Conservation (phyloP, 805 yeast genomes). For the Huiozyma naganishii region DNA sequence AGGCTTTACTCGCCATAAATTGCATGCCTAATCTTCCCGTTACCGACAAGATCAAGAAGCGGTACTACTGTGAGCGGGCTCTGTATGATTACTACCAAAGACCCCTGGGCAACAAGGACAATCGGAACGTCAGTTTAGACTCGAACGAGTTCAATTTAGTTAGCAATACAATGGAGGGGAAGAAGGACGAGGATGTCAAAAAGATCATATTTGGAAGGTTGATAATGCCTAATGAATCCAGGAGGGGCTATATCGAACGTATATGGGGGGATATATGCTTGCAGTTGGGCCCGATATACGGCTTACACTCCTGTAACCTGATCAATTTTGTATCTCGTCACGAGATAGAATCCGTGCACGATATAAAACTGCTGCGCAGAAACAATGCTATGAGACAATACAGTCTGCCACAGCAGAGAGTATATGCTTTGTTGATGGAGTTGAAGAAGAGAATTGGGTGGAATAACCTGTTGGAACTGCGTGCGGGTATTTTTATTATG, state of each 20-base stretch:
- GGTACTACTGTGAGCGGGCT: conserved; percentile 8
- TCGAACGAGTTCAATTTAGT: conserved; percentile 20
- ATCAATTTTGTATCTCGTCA: conserved; percentile 23
- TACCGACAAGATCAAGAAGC: conserved; percentile 16
- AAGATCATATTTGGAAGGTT: conserved; percentile 22
- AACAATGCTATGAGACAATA: conserved; percentile 21
- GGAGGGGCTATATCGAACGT: conserved; percentile 14
- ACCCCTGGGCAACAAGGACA: conserved; percentile 14
- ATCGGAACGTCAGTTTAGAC: conserved; percentile 8
- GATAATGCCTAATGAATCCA: conserved; percentile 21
- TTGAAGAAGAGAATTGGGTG: conserved; percentile 68
- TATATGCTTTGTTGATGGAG: conserved; percentile 61
- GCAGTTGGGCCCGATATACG: conserved; percentile 25
- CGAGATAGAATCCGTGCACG: conserved; percentile 20
- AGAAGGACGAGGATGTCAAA: conserved; percentile 19
- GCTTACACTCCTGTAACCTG: conserved; percentile 21
- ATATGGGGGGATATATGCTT: conserved; percentile 20
- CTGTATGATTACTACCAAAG: conserved; percentile 16
- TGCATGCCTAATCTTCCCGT: conserved; percentile 22
- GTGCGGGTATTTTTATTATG: conserved; percentile 74
- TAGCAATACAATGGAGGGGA: conserved; percentile 13
- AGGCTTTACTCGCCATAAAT: conserved; percentile 23
- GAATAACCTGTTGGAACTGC: conserved; percentile 57
- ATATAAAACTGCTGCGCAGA: conserved; percentile 18
- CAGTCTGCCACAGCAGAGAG: conserved; percentile 27